A percentile compares a stretch with the other conserved stretches of the same genome.
Conservation (phyloP, 164 flowering plant genomes). For the Tetracentron sinense region DNA sequence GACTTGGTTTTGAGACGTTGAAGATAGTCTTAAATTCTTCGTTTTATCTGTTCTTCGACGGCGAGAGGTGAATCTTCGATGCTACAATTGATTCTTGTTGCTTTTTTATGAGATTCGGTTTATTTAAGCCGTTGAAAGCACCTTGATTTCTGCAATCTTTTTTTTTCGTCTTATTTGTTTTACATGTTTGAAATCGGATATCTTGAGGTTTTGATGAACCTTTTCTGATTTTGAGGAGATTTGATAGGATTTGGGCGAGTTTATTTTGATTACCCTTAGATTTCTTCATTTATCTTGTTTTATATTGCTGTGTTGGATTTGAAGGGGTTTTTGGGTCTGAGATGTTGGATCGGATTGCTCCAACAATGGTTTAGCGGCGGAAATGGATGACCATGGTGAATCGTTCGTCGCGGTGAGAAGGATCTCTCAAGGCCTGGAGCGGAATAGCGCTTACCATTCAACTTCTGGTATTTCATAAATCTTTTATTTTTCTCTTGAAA, state of each 20-base stretch:
- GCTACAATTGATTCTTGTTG: too few species aligned
- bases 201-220: background rate
- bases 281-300: background rate
- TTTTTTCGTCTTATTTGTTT: too few species aligned
- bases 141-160: too few species aligned
- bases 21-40: too few species aligned
- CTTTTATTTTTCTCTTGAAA: background rate
- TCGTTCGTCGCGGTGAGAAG: slow-evolving; percentile 90
- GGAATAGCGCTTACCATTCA: slow-evolving; percentile 52
- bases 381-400: slow-evolving; percentile 76
- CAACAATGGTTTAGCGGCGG: slow-evolving; percentile 8
- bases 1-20: too few species aligned
- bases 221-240: slow-evolving; percentile 9
- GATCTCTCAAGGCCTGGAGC: slow-evolving; percentile 72
- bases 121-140: too few species aligned
- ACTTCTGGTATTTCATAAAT: slow-evolving; percentile 38
- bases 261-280: background rate
- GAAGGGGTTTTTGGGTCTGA: background rate
- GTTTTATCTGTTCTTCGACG: too few species aligned
- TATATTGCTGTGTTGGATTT: slow-evolving; percentile 8
- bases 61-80: too few species aligned
- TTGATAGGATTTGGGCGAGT: slow-evolving; percentile 7
- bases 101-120: too few species aligned
- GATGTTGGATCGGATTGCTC: background rate
- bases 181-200: background rate